These are phyloP conservation scores for Babjeviella inositovora DNA, from an alignment of 805 yeast genomes.

Conservation along the genomic window DNA sequence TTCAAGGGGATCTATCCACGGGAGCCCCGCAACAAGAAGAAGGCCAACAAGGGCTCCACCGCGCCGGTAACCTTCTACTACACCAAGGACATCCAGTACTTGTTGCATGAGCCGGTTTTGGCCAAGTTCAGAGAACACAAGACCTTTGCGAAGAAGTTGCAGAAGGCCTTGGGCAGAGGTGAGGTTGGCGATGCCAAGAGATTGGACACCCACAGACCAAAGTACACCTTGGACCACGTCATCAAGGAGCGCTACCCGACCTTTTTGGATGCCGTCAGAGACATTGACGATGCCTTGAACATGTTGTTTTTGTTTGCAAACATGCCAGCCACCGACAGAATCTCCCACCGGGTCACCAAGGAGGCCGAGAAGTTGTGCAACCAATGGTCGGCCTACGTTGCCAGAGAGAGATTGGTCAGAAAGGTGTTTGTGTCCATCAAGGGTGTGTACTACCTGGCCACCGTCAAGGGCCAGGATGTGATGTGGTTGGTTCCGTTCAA, in stretches of 20 bases:
- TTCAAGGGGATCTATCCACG: slow-evolving; percentile 97
- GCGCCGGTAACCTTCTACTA: slow-evolving; percentile 93
- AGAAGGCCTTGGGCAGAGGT: slow-evolving; percentile 82
- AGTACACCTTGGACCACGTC: slow-evolving; percentile 76
- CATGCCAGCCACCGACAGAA: slow-evolving; percentile 84
- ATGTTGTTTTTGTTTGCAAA: slow-evolving; percentile 90
- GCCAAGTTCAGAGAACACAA: slow-evolving; percentile 90
- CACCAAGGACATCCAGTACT: slow-evolving; percentile 84
- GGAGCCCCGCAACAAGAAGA: slow-evolving; percentile 89
- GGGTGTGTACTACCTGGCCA: slow-evolving; percentile 93
- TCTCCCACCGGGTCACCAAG: slow-evolving; percentile 65
- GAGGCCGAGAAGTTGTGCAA: slow-evolving; percentile 79
- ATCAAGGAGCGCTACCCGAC: slow-evolving; percentile 94
- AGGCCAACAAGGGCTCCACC: slow-evolving; percentile 96
- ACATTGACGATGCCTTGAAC: slow-evolving; percentile 86
- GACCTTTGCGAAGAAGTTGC: slow-evolving; percentile 81
- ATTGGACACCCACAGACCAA: slow-evolving; percentile 67
- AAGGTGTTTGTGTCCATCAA: slow-evolving; percentile 93
- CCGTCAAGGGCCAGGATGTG: slow-evolving; percentile 77
- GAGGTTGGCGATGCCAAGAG: slow-evolving; percentile 81
- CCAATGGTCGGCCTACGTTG: slow-evolving; percentile 91
- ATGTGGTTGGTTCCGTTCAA: slow-evolving; percentile 96
- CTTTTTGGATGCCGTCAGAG: slow-evolving; percentile 82
- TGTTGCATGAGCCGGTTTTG: slow-evolving; percentile 88
- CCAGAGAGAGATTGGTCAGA: slow-evolving; percentile 65